A percentile compares a stretch with the other conserved stretches of the same genome.
phyloP scores from a whole-genome alignment of 2,329 filamentous ascomycete genomes.

The Verticillium dahliae region DNA sequence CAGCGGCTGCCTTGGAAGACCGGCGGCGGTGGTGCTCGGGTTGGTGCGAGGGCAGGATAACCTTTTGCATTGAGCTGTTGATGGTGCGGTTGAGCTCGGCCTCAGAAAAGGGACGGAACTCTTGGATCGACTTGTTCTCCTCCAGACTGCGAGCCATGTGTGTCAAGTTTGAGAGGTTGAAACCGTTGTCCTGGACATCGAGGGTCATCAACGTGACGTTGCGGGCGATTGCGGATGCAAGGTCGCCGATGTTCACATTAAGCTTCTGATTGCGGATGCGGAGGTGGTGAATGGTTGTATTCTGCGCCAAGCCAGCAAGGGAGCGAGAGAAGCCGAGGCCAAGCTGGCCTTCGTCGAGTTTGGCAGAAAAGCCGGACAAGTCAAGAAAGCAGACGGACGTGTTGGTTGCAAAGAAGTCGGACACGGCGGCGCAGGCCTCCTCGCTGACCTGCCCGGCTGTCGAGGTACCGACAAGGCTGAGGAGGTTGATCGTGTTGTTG shows the following conservation, averaged over 20 bases:
- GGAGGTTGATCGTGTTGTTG: slow-evolving; percentile 42
- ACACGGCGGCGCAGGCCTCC: slow-evolving; percentile 40
- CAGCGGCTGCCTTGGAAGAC: slow-evolving; percentile 1
- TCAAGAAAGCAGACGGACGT: slow-evolving; percentile 45
- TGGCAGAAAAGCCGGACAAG: slow-evolving; percentile 49
- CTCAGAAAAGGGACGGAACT: slow-evolving; percentile 34
- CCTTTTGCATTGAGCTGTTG: slow-evolving; percentile 15
- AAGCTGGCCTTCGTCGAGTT: slow-evolving; percentile 50
- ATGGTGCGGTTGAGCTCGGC: slow-evolving; percentile 27
- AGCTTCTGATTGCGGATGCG: slow-evolving; percentile 50
- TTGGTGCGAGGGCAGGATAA: slow-evolving; percentile 6
- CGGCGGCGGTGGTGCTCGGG: neutral
- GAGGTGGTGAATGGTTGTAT: slow-evolving; percentile 39
- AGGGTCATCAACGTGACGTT: slow-evolving; percentile 44
- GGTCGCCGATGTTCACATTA: slow-evolving; percentile 44
- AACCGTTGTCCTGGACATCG: slow-evolving; percentile 48
- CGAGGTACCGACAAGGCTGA: slow-evolving; percentile 49
- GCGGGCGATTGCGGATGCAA: slow-evolving; percentile 40
- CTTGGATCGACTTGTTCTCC: slow-evolving; percentile 33
- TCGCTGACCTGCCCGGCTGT: slow-evolving; percentile 38
- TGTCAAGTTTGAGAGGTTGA: slow-evolving; percentile 44
- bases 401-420: slow-evolving; percentile 45
- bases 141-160: slow-evolving; percentile 38
- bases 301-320: slow-evolving; percentile 38
- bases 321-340: slow-evolving; percentile 46